These are phyloP conservation scores for Neurospora sp. DNA, from an alignment of 495 filamentous ascomycete genomes.

Conservation along the genomic window DNA sequence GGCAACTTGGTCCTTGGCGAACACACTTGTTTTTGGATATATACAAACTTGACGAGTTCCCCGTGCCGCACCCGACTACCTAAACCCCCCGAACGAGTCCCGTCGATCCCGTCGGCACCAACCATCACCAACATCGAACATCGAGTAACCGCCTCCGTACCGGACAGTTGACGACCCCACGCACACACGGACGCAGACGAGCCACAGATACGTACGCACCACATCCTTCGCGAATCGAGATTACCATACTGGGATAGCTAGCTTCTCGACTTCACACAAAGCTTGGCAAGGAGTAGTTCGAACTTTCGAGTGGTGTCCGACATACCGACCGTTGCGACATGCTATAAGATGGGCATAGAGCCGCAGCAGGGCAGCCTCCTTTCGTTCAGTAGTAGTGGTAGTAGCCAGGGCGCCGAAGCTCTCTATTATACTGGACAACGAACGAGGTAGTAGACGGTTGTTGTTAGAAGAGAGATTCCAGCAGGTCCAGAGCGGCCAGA, in stretches of 20 bases:
- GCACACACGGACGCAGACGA: background rate
- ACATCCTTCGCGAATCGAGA: background rate
- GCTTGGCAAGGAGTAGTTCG: background rate
- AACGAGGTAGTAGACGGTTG: background rate
- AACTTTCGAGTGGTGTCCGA: background rate
- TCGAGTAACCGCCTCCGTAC: background rate
- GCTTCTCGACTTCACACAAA: background rate
- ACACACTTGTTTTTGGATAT: background rate
- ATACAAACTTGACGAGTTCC: background rate
- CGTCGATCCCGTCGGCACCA: background rate
- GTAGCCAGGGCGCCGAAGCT: background rate
- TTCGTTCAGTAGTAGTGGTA: background rate
- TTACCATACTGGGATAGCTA: background rate
- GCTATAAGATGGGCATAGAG: conserved; percentile 6
- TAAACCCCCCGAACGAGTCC: background rate
- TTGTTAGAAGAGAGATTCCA: background rate
- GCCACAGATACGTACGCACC: background rate
- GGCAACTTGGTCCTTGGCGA: background rate
- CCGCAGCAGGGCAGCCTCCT: background rate
- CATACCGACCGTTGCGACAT: background rate
- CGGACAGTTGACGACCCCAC: background rate
- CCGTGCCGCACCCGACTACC: background rate
- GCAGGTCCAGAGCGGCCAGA: background rate
- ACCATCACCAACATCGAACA: background rate
- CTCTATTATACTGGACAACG: background rate